Evolutionary conservation across 305 asterid genomes (phyloP).

Genomic region (Fraxinus latifolia): DNA sequence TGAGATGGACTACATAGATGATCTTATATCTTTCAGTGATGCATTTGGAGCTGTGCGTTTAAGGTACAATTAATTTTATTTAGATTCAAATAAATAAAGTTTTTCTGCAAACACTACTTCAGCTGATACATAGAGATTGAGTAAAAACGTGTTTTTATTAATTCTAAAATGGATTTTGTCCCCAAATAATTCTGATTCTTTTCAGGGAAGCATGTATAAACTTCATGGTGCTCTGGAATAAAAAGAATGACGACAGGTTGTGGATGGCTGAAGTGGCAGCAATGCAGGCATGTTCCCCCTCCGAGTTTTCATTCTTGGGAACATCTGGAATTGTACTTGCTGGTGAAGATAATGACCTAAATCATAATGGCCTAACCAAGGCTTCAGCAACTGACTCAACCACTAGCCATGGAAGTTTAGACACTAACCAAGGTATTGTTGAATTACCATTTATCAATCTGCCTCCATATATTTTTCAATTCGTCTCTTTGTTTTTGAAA

Average conservation of each 20-base stretch:
- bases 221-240: slow-evolving; percentile 65
- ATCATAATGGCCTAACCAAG: slow-evolving; percentile 33
- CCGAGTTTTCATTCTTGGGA: slow-evolving; percentile 50
- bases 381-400: slow-evolving; percentile 43
- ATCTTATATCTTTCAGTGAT: slow-evolving; percentile 65
- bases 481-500: neutral
- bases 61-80: slow-evolving; percentile 38
- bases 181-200: neutral
- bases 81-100: neutral
- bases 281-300: slow-evolving; percentile 52
- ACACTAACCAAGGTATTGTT: slow-evolving; percentile 46
- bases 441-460: neutral
- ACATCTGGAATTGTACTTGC: slow-evolving; percentile 45
- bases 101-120: neutral
- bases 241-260: slow-evolving; percentile 59
- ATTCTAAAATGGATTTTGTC: neutral
- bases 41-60: slow-evolving; percentile 77
- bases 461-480: neutral
- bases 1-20: slow-evolving; percentile 55
- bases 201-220: slow-evolving; percentile 66
- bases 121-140: neutral
- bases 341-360: slow-evolving; percentile 43
- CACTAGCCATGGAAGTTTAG: slow-evolving; percentile 45
- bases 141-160: neutral
- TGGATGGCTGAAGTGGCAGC: slow-evolving; percentile 93